Evolutionary conservation across 2,329 filamentous ascomycete genomes (phyloP), one percentile per base, ranked within the genome.

Genomic region (Monascus ruber): DNA sequence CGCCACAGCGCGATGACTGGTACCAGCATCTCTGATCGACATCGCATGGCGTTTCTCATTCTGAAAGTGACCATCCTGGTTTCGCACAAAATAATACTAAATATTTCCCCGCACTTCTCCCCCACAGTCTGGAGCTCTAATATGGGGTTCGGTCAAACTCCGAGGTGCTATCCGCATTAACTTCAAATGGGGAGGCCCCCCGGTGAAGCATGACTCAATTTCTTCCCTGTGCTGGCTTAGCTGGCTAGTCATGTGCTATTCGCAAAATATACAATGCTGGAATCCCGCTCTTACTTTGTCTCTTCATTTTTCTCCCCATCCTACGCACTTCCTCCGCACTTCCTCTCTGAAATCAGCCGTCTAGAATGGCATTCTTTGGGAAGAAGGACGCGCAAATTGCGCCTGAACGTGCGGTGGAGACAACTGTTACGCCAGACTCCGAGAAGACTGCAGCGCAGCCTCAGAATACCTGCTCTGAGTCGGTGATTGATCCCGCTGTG

Each of bases 401-500:
- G 31, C n/a, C 41, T 7, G 46, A 50, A 27, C 52, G 55, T 42
- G 42, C 43, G 24, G 53, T 55, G 10, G 41, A 51, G 31, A 32
- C 42, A 26, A 48, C 48, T 6, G 42, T 50, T 1, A 36, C 39
- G 8, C 31, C 36, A 26, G 54, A 60, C 44, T 39, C 52, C 6
- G 56, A 60, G 25, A 60, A 60, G 37, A 41, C 46, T 26, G 50
- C 42, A 8, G 49, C 45, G 1, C 46, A 53, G 11, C 47, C 41
- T 24, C 45, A 49, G 24, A 46, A 47, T 3, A 42, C 48, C 6
- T 31, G 38, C n/a, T 24, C 43, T 5, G 28, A 44, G 6, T 25
- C 44, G 36, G 8, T 39, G 3, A 59, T 64, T 35, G 58, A 64
- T 35, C 58, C 59, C 6, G 51, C 47, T 25, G 28, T 63, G 24